Evolutionary conservation across 2,329 filamentous ascomycete species (phyloP).

Genomic region (Epichloe hybrida): DNA sequence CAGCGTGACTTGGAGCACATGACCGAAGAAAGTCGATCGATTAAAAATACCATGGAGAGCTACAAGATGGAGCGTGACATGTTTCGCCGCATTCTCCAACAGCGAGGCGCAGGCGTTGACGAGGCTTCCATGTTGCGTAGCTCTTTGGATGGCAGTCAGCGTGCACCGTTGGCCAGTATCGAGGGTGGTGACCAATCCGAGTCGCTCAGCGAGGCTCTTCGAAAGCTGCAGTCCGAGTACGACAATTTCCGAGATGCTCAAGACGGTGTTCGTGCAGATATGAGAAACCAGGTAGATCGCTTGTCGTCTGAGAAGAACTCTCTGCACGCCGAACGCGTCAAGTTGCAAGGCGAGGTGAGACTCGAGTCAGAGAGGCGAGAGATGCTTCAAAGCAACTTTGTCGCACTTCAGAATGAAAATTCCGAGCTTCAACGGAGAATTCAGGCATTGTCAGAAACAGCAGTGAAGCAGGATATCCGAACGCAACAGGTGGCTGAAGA

Average conservation of each 20-base stretch:
- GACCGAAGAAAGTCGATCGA: slow-evolving; percentile 72
- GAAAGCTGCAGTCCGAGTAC: slow-evolving; percentile 80
- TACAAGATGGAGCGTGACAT: slow-evolving; percentile 95
- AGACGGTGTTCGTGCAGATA: slow-evolving; percentile 61
- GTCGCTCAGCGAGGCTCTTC: slow-evolving; percentile 60
- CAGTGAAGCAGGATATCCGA: slow-evolving; percentile 78
- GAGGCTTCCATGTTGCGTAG: slow-evolving; percentile 58
- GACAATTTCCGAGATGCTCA: slow-evolving; percentile 83
- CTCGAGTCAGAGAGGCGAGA: slow-evolving; percentile 75
- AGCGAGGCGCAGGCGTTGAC: slow-evolving; percentile 47
- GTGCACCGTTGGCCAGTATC: slow-evolving; percentile 43
- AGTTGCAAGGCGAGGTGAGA: slow-evolving; percentile 65
- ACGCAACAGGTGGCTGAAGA: slow-evolving; percentile 91
- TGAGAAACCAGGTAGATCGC: slow-evolving; percentile 74
- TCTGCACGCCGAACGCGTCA: slow-evolving; percentile 70
- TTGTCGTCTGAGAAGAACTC: slow-evolving; percentile 71
- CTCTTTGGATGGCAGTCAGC: slow-evolving; percentile 45
- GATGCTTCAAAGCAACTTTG: slow-evolving; percentile 80
- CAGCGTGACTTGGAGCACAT: slow-evolving; percentile 60
- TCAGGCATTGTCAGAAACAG: slow-evolving; percentile 62
- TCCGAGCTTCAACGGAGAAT: slow-evolving; percentile 73
- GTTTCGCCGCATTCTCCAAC: slow-evolving; percentile 87
- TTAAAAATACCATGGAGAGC: slow-evolving; percentile 75
- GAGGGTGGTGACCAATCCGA: slow-evolving; percentile 43
- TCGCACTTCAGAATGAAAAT: slow-evolving; percentile 73